Percentiles rank a stretch among this genome's conserved stretches.
phyloP scores from a whole-genome alignment of 768 basidiomycete genomes.

The Ramaria sp. region DNA sequence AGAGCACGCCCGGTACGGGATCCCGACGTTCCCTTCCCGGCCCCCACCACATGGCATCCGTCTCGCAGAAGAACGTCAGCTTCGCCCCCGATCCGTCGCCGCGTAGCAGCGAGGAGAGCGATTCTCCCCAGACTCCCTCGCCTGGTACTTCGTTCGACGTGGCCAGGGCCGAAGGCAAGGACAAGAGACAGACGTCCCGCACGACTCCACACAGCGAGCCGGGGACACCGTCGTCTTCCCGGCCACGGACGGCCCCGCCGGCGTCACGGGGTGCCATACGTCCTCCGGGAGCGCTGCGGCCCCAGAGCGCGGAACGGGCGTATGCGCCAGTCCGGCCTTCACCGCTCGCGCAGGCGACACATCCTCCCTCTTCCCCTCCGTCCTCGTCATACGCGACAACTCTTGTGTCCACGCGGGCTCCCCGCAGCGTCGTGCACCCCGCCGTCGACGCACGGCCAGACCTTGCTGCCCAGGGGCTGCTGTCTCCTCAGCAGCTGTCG shows the following conservation, averaged over 20 bases:
- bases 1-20: background rate
- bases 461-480: background rate
- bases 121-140: background rate
- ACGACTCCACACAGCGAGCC: too few species aligned
- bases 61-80: slow-evolving; percentile 44
- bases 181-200: background rate
- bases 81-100: slow-evolving; percentile 37
- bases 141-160: background rate
- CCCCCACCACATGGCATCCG: slow-evolving; percentile 3
- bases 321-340: slow-evolving; percentile 1
- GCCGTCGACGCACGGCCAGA: background rate
- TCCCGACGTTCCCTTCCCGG: background rate
- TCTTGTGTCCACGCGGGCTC: background rate
- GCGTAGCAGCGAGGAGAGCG: background rate
- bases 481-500: background rate
- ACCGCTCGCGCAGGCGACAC: background rate
- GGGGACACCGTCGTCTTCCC: background rate
- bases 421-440: background rate
- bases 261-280: background rate
- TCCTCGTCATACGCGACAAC: background rate
- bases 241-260: background rate
- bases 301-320: background rate
- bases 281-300: background rate
- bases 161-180: background rate
- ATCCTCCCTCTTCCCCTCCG: background rate